Percentiles rank a stretch among this genome's conserved stretches.
Evolutionary conservation across 305 asterid species (phyloP).

Genomic region (Fraxinus paxiana): DNA sequence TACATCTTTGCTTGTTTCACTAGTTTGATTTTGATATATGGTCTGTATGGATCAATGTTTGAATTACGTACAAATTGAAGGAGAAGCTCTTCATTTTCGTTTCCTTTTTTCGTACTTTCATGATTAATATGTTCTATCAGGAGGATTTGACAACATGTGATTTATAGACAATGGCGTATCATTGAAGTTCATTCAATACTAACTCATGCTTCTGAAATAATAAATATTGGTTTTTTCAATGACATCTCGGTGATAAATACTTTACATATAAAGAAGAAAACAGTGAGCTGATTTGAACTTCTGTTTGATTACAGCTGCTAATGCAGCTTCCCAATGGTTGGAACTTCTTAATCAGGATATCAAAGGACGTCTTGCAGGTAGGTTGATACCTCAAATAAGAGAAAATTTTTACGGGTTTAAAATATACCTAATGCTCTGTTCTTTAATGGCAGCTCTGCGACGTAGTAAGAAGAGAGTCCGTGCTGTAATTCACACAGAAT

Average conservation of each 20-base stretch:
- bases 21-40: neutral
- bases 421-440: conserved; percentile 11
- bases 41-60: neutral
- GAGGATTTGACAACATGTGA: neutral
- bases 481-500: conserved; percentile 61
- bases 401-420: conserved; percentile 1
- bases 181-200: neutral
- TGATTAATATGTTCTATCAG: neutral
- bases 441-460: conserved; percentile 57
- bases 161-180: neutral
- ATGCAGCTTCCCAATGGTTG: conserved; percentile 92
- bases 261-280: neutral
- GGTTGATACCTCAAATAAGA: conserved; percentile 5
- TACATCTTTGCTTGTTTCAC: neutral
- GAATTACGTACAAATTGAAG: neutral
- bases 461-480: conserved; percentile 83
- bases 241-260: neutral
- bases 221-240: neutral
- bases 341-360: conserved; percentile 84
- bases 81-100: neutral
- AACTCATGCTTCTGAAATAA: neutral
- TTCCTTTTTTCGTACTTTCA: neutral
- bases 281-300: conserved; percentile 14
- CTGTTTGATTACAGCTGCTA: conserved; percentile 64
- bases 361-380: conserved; percentile 84